These are phyloP conservation scores for Daedalea quercina DNA, from an alignment of 768 basidiomycete species.

Conservation along the genomic window DNA sequence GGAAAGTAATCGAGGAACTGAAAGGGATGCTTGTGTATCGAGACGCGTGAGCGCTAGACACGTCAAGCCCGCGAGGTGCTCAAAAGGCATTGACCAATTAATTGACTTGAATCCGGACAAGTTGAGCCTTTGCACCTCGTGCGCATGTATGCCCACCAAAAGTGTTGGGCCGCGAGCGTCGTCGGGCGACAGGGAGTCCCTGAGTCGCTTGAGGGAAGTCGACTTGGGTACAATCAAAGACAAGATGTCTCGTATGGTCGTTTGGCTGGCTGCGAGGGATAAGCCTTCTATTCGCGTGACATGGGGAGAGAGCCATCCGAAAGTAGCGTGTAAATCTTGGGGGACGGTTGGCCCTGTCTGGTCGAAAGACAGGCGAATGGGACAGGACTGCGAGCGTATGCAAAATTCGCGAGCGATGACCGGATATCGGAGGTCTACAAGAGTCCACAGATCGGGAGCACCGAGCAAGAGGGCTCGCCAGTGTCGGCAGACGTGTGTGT, in stretches of 20 bases:
- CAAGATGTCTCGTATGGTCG: background rate
- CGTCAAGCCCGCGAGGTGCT: background rate
- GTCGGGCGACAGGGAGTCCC: background rate
- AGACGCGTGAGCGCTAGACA: background rate
- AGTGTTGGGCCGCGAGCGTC: background rate
- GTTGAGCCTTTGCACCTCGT: background rate
- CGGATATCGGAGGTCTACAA: constrained; percentile 4
- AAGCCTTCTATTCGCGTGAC: background rate
- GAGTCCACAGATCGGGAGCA: constrained; percentile 11
- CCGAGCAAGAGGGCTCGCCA: constrained; percentile 12
- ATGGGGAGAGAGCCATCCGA: constrained; percentile 1
- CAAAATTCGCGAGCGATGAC: constrained; percentile 1
- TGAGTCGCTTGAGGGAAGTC: background rate
- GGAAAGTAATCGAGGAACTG: background rate
- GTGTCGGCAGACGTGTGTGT: constrained; percentile 12
- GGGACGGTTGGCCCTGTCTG: background rate
- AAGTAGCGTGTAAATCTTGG: background rate
- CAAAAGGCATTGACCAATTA: background rate
- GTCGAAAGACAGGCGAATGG: background rate
- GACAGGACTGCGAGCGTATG: background rate
- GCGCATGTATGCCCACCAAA: background rate
- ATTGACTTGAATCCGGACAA: background rate
- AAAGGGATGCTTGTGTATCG: background rate
- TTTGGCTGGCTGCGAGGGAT: background rate
- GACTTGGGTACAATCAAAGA: background rate